A percentile compares a stretch with the other conserved stretches of the same genome.
These are phyloP conservation scores for Cordyceps cateniannulata DNA, from an alignment of 2,329 filamentous ascomycete species.

Conservation along the genomic window DNA sequence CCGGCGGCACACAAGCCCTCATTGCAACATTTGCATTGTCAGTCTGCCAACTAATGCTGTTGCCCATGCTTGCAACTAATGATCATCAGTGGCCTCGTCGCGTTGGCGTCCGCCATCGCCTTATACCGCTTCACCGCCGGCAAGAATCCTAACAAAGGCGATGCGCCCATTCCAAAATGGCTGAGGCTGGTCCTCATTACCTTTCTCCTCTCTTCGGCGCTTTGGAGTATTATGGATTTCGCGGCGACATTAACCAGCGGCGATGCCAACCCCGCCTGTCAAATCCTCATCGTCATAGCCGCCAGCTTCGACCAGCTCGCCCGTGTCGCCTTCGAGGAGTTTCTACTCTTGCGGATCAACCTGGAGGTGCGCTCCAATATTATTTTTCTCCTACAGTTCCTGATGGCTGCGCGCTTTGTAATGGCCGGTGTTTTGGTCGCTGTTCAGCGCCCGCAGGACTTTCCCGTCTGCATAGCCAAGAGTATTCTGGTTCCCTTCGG, in stretches of 20 bases:
- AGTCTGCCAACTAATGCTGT: constrained; percentile 23
- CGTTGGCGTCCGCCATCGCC: constrained; percentile 43
- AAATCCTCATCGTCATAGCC: constrained; percentile 45
- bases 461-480: constrained; percentile 44
- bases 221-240: constrained; percentile 50
- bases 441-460: constrained; percentile 46
- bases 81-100: constrained; percentile 41
- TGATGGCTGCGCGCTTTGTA: constrained; percentile 43
- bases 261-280: constrained; percentile 35
- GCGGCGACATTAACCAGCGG: constrained; percentile 36
- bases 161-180: constrained; percentile 47
- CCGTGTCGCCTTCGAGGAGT: constrained; percentile 47
- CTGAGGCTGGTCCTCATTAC: constrained; percentile 58
- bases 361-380: constrained; percentile 30
- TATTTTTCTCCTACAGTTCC: constrained; percentile 36
- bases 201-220: constrained; percentile 43
- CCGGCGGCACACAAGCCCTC: constrained; percentile 40
- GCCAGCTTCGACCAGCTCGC: constrained; percentile 52
- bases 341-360: constrained; percentile 45
- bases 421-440: constrained; percentile 48
- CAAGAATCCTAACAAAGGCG: constrained; percentile 28
- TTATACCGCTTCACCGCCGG: constrained; percentile 41
- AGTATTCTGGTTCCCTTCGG: constrained; percentile 39
- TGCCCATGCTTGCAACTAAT: background rate
- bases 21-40: constrained; percentile 50